Conservation (phyloP, 164 flowering plant species). For the Tetrastigma voinierianum region DNA sequence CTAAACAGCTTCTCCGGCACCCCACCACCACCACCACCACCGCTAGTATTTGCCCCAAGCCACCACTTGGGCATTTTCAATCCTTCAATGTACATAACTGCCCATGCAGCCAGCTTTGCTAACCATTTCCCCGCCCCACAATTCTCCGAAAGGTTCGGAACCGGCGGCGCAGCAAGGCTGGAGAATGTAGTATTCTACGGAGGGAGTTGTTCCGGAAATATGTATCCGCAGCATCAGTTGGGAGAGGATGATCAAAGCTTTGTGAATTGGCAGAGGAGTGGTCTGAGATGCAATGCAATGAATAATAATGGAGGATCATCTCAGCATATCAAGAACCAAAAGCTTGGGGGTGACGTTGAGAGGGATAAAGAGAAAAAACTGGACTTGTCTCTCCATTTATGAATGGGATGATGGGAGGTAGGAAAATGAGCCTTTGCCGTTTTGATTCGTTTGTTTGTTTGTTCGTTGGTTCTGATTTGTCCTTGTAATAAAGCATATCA, state of each 20-base stretch:
- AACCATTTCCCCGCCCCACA: slow-evolving; percentile 17
- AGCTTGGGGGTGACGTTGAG: slow-evolving; percentile 10
- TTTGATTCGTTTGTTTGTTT: background rate
- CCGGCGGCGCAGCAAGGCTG: slow-evolving; percentile 53
- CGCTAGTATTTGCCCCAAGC: slow-evolving; percentile 43
- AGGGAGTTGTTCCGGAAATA: slow-evolving; percentile 22
- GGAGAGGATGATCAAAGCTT: slow-evolving; percentile 40
- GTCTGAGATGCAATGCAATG: slow-evolving; percentile 8
- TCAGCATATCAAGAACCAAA: slow-evolving; percentile 3
- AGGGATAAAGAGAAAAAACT: slow-evolving; percentile 31
- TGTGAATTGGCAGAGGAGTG: slow-evolving; percentile 49
- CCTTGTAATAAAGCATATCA: no score
- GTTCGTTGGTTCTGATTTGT: background rate
- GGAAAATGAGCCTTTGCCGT: no score
- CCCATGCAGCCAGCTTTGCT: slow-evolving; percentile 52
- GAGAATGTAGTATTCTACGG: slow-evolving; percentile 30
- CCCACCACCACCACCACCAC: slow-evolving; percentile 34
- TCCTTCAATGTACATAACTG: slow-evolving; percentile 49
- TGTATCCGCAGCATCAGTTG: slow-evolving; percentile 7
- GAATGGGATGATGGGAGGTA: background rate
- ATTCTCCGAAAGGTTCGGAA: slow-evolving; percentile 37
- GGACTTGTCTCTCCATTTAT: slow-evolving; percentile 59
- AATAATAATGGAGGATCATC: slow-evolving; percentile 10
- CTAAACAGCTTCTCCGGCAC: slow-evolving; percentile 22
- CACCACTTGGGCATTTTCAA: slow-evolving; percentile 34